Conservation (phyloP, 2,329 filamentous ascomycete genomes). For the Colletotrichum destructivum region DNA sequence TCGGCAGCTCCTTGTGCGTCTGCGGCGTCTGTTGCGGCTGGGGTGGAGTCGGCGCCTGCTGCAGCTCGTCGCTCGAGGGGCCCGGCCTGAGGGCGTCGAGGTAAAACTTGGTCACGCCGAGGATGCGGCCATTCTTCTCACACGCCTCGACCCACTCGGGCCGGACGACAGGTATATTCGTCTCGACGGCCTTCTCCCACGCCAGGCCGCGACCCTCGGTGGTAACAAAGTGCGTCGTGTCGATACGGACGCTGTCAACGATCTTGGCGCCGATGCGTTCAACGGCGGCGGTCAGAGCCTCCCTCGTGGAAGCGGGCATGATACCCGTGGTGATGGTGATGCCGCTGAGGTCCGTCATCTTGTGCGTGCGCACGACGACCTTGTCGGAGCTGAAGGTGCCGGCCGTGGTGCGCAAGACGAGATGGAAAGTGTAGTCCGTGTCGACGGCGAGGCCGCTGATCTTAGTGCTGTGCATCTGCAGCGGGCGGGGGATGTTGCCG, state of each 20-base stretch:
- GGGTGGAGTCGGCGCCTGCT: conserved; percentile 48
- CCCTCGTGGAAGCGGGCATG: conserved; percentile 80
- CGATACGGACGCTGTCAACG: conserved; percentile 90
- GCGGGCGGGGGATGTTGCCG: conserved; percentile 90
- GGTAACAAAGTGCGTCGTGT: conserved; percentile 98
- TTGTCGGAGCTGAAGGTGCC: conserved; percentile 89
- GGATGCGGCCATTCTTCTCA: conserved; percentile 90
- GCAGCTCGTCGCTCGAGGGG: conserved; percentile 54
- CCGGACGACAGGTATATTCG: conserved; percentile 96
- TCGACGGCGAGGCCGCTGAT: conserved; percentile 97
- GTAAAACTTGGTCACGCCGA: conserved; percentile 96
- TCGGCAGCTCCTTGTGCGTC: conserved; percentile 54
- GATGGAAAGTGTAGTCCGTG: conserved; percentile 94
- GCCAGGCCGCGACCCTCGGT: conserved; percentile 90
- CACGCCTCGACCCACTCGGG: conserved; percentile 99
- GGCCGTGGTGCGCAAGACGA: conserved; percentile 91
- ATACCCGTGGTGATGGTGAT: conserved; percentile 95
- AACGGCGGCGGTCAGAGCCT: conserved; percentile 81
- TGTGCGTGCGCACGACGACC: conserved; percentile 90
- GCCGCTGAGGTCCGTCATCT: conserved; percentile 97
- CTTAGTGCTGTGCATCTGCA: conserved; percentile 94
- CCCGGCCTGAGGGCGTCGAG: conserved; percentile 80
- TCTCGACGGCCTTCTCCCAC: conserved; percentile 98
- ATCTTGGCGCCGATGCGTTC: conserved; percentile 94
- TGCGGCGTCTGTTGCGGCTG: conserved; percentile 39